Evolutionary conservation across 495 filamentous ascomycete species (phyloP), one percentile per base, ranked within the genome.

Genomic region (Aspergillus funiculosus): DNA sequence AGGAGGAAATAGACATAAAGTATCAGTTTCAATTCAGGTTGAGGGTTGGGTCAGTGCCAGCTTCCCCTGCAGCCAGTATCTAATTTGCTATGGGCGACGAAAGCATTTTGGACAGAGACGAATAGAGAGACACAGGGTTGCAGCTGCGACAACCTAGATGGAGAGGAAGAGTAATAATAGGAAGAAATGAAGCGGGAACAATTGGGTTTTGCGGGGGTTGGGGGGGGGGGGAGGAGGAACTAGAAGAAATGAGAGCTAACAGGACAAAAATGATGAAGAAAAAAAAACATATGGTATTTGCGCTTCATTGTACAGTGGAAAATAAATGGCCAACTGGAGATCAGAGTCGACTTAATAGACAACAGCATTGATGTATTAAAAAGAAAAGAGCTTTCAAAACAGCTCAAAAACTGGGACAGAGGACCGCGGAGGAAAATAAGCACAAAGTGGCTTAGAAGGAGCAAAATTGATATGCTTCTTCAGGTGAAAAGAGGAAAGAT

Each of bases 231-330:
- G 47, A 45, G 37, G 54, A 28, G 57, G 32, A 50, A 39, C 43
- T 46, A 57, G 50, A 53, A 53, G 50, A 58, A 46, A 47, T 48
- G 56, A 51, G 29, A 48, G 48, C 48, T 50, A 58, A 54, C 47
- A 53, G 52, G 39, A 57, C 21, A 29, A 42, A 35, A 57, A 43
- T 57, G 52, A 52, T 52, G 49, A 46, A 53, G 20, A 41, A 42
- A 40, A 49, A 54, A 46, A 50, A 50, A 40, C 50, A 59, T 46
- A 61, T 68, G 66, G 64, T 68, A 71, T 71, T 71, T 71, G 65
- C 67, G 67, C 65, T 71, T 64, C 67, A 71, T 68, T 67, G 63
- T 71, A 71, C 58, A 58, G 50, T 57, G 22, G 48, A 39, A 50
- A 48, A 34, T 43, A 49, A 47, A 48, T 51, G 51, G 50, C 43